Evolutionary conservation across 192 early-diverging fungal genomes (phyloP), one percentile per base, ranked within the genome.

Genomic region (Coemansia sp.): DNA sequence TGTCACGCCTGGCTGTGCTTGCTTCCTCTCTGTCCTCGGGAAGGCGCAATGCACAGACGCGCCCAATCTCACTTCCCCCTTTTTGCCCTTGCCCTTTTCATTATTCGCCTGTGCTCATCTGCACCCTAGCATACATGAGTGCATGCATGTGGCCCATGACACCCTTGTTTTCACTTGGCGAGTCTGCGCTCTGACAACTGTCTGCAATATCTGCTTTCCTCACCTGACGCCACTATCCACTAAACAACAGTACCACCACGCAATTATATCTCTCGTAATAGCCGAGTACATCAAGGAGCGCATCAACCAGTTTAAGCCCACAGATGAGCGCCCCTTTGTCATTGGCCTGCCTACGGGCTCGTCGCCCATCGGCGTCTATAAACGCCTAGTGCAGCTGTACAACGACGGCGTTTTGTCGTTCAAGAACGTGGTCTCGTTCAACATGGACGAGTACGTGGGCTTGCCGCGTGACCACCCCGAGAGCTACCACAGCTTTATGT

Each of bases 401-500:
- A 82, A 86, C 40, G 77, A 85, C 36, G 91, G 90, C 35, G 81
- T 84, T 49, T 73, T 94, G 42, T 89, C 88, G 35, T 94, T 94
- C 79, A 85, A 90, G 71, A 68, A 94, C 51, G 90, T 94, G 6
- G 88, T 94, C 45, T 90, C 91, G n/a, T 94, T 94, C 83, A 94
- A 94, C 78, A 94, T 94, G 93, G 93, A 94, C 71, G 92, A 94
- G 78, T 93, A 93, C 70, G 91, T 92, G 46, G 89, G 91, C 58
- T 75, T 94, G 46, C 91, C 92, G 36, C 87, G 89, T 81, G 88
- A 93, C 54, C 93, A 95, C 71, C 91, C 92, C 15, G 92, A 95
- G 82, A 91, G 89, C 49, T 95, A 95, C 80, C 93, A 93, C 82
- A 88, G 91, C 29, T 95, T 95, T 72, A 95, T 95, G 93, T 95